Percentiles rank a stretch among this genome's conserved stretches.
Evolutionary conservation across 306 rosid genomes (phyloP).

Genomic region (Casuarina equisetifolia): DNA sequence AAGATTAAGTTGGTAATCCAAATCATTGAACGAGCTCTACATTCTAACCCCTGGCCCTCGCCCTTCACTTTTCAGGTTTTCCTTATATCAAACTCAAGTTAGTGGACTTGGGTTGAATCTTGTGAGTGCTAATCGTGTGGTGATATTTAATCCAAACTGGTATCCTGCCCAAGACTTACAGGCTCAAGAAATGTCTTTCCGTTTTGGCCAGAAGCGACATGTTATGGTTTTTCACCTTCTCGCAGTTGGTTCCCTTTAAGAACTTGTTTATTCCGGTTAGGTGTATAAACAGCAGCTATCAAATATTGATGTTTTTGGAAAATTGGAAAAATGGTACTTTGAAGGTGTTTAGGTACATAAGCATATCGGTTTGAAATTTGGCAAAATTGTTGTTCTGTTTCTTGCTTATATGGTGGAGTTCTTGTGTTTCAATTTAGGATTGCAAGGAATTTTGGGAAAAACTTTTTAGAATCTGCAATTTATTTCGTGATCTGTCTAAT

Average conservation of each 20-base stretch:
- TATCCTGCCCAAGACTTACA: slow-evolving; percentile 96
- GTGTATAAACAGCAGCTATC: slow-evolving; percentile 95
- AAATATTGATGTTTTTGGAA: slow-evolving; percentile 88
- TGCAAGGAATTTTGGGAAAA: slow-evolving; percentile 92
- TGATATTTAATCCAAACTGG: slow-evolving; percentile 96
- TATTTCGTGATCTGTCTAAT: slow-evolving; percentile 84
- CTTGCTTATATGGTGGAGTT: background rate
- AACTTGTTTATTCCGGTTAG: slow-evolving; percentile 90
- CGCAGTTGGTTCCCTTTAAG: slow-evolving; percentile 92
- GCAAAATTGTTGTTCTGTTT: slow-evolving; percentile 4
- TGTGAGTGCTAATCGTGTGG: slow-evolving; percentile 95
- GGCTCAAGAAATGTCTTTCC: slow-evolving; percentile 95
- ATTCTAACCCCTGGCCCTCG: slow-evolving; percentile 2
- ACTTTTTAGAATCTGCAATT: slow-evolving; percentile 89
- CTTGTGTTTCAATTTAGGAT: slow-evolving; percentile 46
- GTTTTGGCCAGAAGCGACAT: slow-evolving; percentile 91
- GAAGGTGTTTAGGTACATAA: slow-evolving; percentile 89
- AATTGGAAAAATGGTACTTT: slow-evolving; percentile 89
- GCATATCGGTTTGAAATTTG: slow-evolving; percentile 11
- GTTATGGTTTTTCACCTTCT: slow-evolving; percentile 89
- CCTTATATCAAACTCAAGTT: slow-evolving; percentile 87
- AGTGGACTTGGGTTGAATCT: slow-evolving; percentile 98
- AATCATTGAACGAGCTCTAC: slow-evolving; percentile 12
- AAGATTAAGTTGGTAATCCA: slow-evolving; percentile 17
- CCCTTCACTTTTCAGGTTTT: slow-evolving; percentile 54